These are phyloP conservation scores for Catenaria anguillulae DNA, from an alignment of 371 early-diverging fungal genomes.

Conservation along the genomic window DNA sequence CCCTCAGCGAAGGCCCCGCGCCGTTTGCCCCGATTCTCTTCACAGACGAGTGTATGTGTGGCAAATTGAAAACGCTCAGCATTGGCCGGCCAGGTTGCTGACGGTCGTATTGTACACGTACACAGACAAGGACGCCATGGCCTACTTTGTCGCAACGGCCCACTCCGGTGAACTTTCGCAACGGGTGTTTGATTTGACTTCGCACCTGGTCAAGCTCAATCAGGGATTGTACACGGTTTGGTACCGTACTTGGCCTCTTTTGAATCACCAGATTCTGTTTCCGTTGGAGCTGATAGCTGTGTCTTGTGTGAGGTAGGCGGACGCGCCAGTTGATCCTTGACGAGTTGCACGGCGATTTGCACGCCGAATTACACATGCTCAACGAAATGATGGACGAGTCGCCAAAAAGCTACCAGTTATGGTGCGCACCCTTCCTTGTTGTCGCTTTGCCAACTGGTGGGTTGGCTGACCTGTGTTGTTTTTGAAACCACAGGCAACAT, in stretches of 20 bases:
- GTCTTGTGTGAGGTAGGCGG: slow-evolving; percentile 58
- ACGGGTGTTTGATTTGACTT: slow-evolving; percentile 66
- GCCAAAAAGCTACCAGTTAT: slow-evolving; percentile 89
- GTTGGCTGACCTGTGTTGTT: neutral
- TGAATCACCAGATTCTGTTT: neutral
- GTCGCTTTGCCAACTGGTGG: neutral
- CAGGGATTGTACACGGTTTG: slow-evolving; percentile 92
- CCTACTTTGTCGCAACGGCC: slow-evolving; percentile 71
- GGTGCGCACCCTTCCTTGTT: slow-evolving; percentile 31
- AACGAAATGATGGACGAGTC: slow-evolving; percentile 48
- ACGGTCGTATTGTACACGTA: too few relatives aligned
- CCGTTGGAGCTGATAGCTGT: neutral
- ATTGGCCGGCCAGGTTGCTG: too few relatives aligned
- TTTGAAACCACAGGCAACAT: slow-evolving; percentile 49
- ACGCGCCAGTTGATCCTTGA: slow-evolving; percentile 69
- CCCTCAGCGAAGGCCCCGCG: slow-evolving; percentile 74
- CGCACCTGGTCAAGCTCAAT: slow-evolving; percentile 60
- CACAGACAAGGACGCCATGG: slow-evolving; percentile 64
- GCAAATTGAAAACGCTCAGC: too few relatives aligned
- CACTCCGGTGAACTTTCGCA: slow-evolving; percentile 48
- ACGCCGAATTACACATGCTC: slow-evolving; percentile 59
- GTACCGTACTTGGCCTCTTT: slow-evolving; percentile 24
- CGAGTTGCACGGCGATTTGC: slow-evolving; percentile 41
- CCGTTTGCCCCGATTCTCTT: slow-evolving; percentile 84
- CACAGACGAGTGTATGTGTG: slow-evolving; percentile 61